phyloP scores from a whole-genome alignment of 768 basidiomycete genomes.

The Trametes villosa region DNA sequence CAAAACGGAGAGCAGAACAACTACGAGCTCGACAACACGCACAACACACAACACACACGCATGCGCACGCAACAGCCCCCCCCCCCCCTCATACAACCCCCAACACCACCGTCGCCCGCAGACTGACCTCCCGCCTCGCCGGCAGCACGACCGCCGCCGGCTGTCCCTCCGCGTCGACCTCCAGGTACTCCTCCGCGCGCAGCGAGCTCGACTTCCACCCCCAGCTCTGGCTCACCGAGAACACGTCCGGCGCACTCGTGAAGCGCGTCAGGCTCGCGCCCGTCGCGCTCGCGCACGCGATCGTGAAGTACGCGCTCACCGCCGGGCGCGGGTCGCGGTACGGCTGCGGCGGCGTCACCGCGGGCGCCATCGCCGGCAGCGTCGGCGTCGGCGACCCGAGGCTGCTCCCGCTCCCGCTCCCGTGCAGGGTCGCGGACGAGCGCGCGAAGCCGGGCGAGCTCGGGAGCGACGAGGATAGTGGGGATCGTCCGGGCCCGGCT shows the following conservation, averaged over 20 bases:
- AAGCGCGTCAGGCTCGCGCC: constrained; percentile 85
- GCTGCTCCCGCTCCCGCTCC: constrained; percentile 19
- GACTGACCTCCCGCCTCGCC: constrained; percentile 53
- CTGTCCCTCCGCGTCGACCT: constrained; percentile 29
- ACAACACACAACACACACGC: not conserved
- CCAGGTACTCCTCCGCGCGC: constrained; percentile 49
- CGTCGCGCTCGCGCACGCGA: constrained; percentile 79
- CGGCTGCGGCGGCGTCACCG: constrained; percentile 60
- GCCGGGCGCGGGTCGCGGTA: constrained; percentile 76
- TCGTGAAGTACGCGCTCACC: constrained; percentile 81
- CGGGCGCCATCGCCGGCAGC: constrained; percentile 49
- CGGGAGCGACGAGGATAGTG: constrained; percentile 13
- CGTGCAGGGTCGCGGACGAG: constrained; percentile 20
- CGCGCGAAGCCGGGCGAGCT: constrained; percentile 5
- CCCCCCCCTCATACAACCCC: constrained; percentile 63
- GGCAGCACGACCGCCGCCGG: constrained; percentile 23
- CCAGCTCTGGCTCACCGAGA: constrained; percentile 88
- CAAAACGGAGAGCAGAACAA: not conserved
- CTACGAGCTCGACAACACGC: not conserved
- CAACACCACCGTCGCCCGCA: constrained; percentile 79
- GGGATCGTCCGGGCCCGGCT: constrained; percentile 5
- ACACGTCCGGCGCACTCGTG: constrained; percentile 83
- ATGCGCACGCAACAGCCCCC: not conserved
- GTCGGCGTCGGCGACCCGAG: constrained; percentile 10
- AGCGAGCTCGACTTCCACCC: constrained; percentile 82